Evolutionary conservation across 2,329 filamentous ascomycete genomes (phyloP).

Genomic region (Paracoccidioides lutzii): DNA sequence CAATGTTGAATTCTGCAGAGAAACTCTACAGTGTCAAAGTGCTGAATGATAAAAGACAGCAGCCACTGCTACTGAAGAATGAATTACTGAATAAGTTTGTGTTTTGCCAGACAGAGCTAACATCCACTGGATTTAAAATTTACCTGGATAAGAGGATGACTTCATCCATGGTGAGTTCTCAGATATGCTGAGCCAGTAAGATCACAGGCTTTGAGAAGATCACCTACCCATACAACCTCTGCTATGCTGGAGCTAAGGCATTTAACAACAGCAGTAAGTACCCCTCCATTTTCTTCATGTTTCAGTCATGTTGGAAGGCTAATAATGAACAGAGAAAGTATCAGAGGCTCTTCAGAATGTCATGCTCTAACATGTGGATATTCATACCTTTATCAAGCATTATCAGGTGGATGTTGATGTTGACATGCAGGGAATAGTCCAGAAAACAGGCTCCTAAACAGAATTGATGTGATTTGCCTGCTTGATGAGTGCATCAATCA

Average conservation of each 20-base stretch:
- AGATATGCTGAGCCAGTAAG: conserved; percentile 19
- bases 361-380: conserved; percentile 16
- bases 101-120: too few species aligned
- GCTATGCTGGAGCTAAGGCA: conserved; percentile 24
- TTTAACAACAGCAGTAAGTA: conserved; percentile 29
- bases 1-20: too few species aligned
- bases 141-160: too few species aligned
- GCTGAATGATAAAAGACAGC: too few species aligned
- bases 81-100: too few species aligned
- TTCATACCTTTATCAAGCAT: conserved; percentile 18
- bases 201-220: conserved; percentile 24
- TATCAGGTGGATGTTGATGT: conserved; percentile 18
- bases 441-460: conserved; percentile 14
- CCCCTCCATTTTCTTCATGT: not conserved
- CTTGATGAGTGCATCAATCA: conserved; percentile 18
- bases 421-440: conserved; percentile 18
- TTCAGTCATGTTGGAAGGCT: too few species aligned
- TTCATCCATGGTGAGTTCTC: too few species aligned
- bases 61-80: too few species aligned
- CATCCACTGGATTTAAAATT: too few species aligned
- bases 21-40: too few species aligned
- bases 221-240: conserved; percentile 23
- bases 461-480: conserved; percentile 16
- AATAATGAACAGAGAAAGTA: conserved; percentile 1
- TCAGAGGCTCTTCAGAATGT: too few species aligned